phyloP scores from a whole-genome alignment of 225 moss, liverwort and hornwort genomes.

The Pleurozium schreberi region DNA sequence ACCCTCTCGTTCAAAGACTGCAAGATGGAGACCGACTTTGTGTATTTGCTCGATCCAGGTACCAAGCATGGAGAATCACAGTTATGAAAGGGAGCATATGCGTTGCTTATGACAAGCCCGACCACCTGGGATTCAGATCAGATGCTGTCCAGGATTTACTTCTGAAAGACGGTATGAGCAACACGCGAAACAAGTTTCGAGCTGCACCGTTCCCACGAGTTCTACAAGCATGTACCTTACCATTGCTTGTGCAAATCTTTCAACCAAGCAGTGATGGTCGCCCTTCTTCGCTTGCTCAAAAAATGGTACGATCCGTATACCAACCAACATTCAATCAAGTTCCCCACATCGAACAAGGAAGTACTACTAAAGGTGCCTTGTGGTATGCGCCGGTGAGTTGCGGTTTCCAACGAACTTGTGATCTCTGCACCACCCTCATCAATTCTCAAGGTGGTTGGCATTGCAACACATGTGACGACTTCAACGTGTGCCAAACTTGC shows the following conservation, averaged over 20 bases:
- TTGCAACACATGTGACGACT: not conserved
- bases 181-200: too few relatives aligned
- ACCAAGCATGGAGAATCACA: not conserved
- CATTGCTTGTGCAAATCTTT: too few relatives aligned
- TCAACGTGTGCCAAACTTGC: conserved; percentile 2
- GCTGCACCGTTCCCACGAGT: too few relatives aligned
- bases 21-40: not conserved
- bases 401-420: not conserved
- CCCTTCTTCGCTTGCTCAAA: not conserved
- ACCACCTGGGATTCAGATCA: too few relatives aligned
- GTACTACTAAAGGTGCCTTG: too few relatives aligned
- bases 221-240: too few relatives aligned
- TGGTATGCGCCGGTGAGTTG: not conserved
- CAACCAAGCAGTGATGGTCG: too few relatives aligned
- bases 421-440: not conserved
- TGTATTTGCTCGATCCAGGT: not conserved
- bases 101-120: too few relatives aligned
- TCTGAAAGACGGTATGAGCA: too few relatives aligned
- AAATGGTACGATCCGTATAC: not conserved
- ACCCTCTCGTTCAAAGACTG: not conserved
- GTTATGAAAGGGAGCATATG: too few relatives aligned
- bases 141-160: too few relatives aligned
- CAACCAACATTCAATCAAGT: not conserved
- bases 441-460: not conserved
- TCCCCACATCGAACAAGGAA: too few relatives aligned